Evolutionary conservation across 805 yeast genomes (phyloP), one percentile per base, ranked within the genome.

Genomic region (Candida maesae): DNA sequence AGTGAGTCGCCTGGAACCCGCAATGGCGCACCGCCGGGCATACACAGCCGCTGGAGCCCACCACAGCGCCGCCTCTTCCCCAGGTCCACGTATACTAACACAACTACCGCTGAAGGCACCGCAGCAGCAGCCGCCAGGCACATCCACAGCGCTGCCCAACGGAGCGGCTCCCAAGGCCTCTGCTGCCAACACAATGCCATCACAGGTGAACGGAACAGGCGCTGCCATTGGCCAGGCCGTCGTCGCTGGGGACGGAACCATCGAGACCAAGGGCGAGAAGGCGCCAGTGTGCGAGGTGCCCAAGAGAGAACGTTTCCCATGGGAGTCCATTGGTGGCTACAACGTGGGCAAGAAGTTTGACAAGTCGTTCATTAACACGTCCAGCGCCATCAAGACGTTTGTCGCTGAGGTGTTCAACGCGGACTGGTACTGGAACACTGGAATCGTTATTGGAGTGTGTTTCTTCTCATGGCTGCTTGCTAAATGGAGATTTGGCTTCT

Each of bases 361-460:
- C 42, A 44, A 41, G 29, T 36, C 52, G n/a, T 50, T 55, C 35
- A 32, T 58, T 11, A 41, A 46, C 20, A 52, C 54, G 29, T 53
- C 71, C 21, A 63, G 65, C 23, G 58, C 64, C 3, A 61, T 83
- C 31, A 79, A 78, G 55, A 67, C 73, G 14, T 85, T 81, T 49
- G 76, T 85, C 29, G 56, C 71, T 37, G 93, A 85, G 60, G 81
- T 74, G 41, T 81, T 81, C 53, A 79, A 73, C 50, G 77, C 81
- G 12, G 95, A 85, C 60, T 72, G 81, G 69, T 84, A 80, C 61
- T 78, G 79, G 74, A 84, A 84, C 65, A 70, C 80, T 21, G 72
- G 79, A 0, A 52, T 81, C 21, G 69, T 81, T 45, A 55, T 82
- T 20, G 88, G 89, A 9, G 79, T 86, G 10, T 84, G 89, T 60